These are phyloP conservation scores for Dactylorhiza incarnata DNA, from an alignment of 106 monocot species.

Conservation along the genomic window DNA sequence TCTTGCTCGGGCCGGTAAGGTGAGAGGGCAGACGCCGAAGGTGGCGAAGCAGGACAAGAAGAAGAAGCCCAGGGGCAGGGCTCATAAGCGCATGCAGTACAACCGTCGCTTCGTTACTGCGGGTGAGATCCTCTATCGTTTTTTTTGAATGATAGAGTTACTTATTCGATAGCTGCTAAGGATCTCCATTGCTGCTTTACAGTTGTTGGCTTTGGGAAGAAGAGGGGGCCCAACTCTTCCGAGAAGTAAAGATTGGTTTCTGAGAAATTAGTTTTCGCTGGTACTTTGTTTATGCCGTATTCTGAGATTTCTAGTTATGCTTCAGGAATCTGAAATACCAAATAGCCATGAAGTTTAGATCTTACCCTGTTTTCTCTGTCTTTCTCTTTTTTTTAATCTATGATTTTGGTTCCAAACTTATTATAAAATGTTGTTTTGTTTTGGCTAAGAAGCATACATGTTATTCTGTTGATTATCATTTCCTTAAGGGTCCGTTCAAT, in stretches of 20 bases:
- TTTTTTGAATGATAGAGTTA: background rate
- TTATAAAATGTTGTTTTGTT: too few species aligned
- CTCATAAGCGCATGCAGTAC: constrained; percentile 55
- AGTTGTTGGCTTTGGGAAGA: constrained; percentile 32
- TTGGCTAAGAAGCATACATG: too few species aligned
- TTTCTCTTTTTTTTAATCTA: too few species aligned
- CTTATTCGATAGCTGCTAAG: background rate
- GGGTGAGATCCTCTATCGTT: background rate
- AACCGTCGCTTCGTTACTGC: constrained; percentile 57
- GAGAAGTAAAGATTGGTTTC: constrained; percentile 18
- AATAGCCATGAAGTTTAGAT: too few species aligned
- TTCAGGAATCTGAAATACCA: background rate
- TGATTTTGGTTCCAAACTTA: too few species aligned
- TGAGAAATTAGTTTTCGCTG: background rate
- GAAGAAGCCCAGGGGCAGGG: constrained; percentile 56
- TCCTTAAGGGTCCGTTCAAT: too few species aligned
- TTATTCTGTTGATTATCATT: too few species aligned
- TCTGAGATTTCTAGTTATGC: background rate
- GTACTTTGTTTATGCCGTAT: background rate
- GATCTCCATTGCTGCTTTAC: background rate
- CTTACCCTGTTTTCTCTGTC: too few species aligned
- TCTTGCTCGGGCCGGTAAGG: constrained; percentile 52
- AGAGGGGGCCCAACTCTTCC: constrained; percentile 30
- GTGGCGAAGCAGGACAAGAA: constrained; percentile 63
- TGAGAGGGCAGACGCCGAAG: constrained; percentile 59